Evolutionary conservation across 352 stramenopile genomes (phyloP), one percentile per base, ranked within the genome.

Genomic region (Phytopythium oedochilum): DNA sequence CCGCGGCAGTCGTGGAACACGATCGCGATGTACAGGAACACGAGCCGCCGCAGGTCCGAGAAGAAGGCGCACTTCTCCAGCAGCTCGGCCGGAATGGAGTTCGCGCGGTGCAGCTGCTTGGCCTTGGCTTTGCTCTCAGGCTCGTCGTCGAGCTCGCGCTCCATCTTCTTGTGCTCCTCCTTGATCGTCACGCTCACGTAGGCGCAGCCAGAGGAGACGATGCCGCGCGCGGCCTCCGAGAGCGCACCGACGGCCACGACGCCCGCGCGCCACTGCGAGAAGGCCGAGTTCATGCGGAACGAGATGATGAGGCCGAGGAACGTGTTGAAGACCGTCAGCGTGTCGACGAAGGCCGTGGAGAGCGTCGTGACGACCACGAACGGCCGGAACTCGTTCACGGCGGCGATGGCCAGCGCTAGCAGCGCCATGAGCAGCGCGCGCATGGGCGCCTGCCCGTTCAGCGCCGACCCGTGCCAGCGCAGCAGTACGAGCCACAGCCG

Each of bases 1-100:
- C 75, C 82, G 2, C 82, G 78, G 35, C 73, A 89, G 51, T 86
- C 77, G 54, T 92, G 82, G 52, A 92, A 89, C 7, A 90, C 75
- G 57, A 92, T 92, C 5, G 82, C 79, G 45, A 92, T 88, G 61
- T 92, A 92, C 32, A 92, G 55, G 38, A 89, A 92, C 34, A 92
- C 82, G 32, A 92, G 66, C 1, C 79, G 78, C 20, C 83, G 83
- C 17, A 92, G 46, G 57, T 92, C 83, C 0, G 70, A 83, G 64
- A 87, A 86, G 57, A 92, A 90, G 39, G 77, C 83, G 45, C 77
- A 90, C 63, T 90, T 90, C 57, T 90, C 77, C 3, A 90, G 45
- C 10, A 81, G 61, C 32, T 85, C 78, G 40, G 66, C 67, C 20
- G 78, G 58, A 23, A 90, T 86, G 35, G 52, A 56, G 35, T 39